phyloP scores from a whole-genome alignment of 495 filamentous ascomycete species.

The Aspergillus ellipticus region DNA sequence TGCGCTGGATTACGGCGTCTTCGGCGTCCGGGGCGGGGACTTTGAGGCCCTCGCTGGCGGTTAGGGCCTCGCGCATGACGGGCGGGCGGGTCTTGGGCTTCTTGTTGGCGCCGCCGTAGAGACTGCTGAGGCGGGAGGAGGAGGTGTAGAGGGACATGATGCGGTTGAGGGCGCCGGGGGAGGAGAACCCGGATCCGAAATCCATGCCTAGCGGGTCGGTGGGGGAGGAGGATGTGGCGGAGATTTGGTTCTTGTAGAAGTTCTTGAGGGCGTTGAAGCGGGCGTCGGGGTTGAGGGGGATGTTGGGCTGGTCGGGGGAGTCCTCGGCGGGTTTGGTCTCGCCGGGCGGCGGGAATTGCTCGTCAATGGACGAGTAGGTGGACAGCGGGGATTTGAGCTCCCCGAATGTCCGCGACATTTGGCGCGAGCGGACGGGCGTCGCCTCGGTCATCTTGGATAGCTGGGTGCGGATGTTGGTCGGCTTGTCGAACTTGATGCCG shows the following conservation, averaged over 20 bases:
- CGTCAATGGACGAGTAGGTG: slow-evolving; percentile 34
- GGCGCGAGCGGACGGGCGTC: slow-evolving; percentile 23
- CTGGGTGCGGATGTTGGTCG: slow-evolving; percentile 79
- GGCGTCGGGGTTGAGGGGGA: slow-evolving; percentile 33
- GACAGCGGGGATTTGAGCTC: slow-evolving; percentile 42
- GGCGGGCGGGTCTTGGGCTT: slow-evolving; percentile 63
- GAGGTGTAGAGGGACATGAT: slow-evolving; percentile 90
- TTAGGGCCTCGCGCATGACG: slow-evolving; percentile 74
- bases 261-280: slow-evolving; percentile 55
- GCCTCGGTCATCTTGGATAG: slow-evolving; percentile 46
- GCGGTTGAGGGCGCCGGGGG: slow-evolving; percentile 74
- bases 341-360: slow-evolving; percentile 17
- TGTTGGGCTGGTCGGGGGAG: slow-evolving; percentile 16
- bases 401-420: slow-evolving; percentile 31
- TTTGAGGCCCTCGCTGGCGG: slow-evolving; percentile 64
- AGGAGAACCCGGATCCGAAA: slow-evolving; percentile 64
- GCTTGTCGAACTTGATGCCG: slow-evolving; percentile 84
- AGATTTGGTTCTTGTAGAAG: slow-evolving; percentile 72
- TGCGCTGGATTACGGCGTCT: slow-evolving; percentile 37
- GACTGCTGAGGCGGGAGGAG: slow-evolving; percentile 35
- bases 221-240: slow-evolving; percentile 51
- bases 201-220: slow-evolving; percentile 45
- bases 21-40: slow-evolving; percentile 51
- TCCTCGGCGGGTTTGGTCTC: slow-evolving; percentile 15
- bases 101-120: slow-evolving; percentile 52